Conservation (phyloP, 2,329 filamentous ascomycete species). For the Seiridium cupressi region DNA sequence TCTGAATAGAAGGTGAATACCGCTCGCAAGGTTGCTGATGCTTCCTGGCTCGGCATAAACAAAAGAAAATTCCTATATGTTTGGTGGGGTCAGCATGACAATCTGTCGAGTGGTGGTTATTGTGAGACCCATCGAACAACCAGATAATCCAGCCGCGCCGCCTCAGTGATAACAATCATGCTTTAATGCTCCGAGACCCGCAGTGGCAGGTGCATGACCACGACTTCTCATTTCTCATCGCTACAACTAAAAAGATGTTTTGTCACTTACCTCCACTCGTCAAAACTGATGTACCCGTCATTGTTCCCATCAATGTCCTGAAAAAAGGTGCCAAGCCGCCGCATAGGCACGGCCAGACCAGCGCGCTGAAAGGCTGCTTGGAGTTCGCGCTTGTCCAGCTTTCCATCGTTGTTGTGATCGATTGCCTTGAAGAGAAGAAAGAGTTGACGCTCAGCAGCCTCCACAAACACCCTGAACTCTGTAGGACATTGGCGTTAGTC, state of each 20-base stretch:
- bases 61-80: conserved; percentile 79
- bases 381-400: conserved; percentile 83
- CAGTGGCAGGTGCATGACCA: no score
- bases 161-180: no score
- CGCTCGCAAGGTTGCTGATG: conserved; percentile 70
- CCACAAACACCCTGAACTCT: conserved; percentile 91
- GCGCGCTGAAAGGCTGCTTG: conserved; percentile 73
- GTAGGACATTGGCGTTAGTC: conserved; percentile 14
- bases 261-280: conserved; percentile 86
- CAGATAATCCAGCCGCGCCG: not conserved
- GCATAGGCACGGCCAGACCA: conserved; percentile 74
- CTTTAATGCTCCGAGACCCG: no score
- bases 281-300: conserved; percentile 84
- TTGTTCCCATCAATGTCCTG: conserved; percentile 84
- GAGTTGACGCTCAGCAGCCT: conserved; percentile 82
- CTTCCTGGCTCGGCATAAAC: conserved; percentile 69
- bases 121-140: not conserved
- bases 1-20: conserved; percentile 90
- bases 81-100: not conserved
- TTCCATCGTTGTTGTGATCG: conserved; percentile 81
- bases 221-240: no score
- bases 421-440: conserved; percentile 81
- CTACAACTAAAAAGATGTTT: not conserved
- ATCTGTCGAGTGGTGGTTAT: not conserved
- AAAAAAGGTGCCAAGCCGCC: conserved; percentile 83